Base-by-base conservation (phyloP, 2,329 filamentous ascomycete genomes). In the Aspergillus udagawae region DNA sequence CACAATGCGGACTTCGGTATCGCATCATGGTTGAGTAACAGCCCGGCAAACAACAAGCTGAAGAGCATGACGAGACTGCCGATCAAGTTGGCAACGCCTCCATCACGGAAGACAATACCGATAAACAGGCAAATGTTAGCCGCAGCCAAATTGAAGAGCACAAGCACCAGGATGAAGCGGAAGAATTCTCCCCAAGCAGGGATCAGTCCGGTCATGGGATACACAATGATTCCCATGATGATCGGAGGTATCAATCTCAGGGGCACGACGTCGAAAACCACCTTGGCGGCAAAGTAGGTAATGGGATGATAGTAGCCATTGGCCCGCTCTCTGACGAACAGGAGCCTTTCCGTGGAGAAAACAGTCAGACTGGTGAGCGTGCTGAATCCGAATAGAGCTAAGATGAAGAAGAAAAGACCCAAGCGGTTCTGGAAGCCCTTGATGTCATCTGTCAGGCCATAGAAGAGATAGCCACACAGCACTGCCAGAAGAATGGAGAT, bases 1-100 rank as follows among this genome's bases (percentile, higher is more conserved):
- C 94, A 99, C 60, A 92, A 76, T 2, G 93, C 90, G 1, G 90
- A 85, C 51, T 84, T 81, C 1, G 94, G 94, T 53, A 97, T 97
- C 29, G 91, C 92, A 72, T 97, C 87, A 71, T 96, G 92, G 74
- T 99, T 99, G 60, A 99, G 84, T 56, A 99, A 81, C 58, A 99
- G 86, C 56, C 94, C 94, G 0, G 92, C 93, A 73, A 99, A 97
- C 9, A 99, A 83, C 60, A 99, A 79, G 71, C 90, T 96, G 81
- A 99, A 99, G 8, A 99, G 82, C 94, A 99, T 99, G 52, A 97
- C 91, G 66, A 99, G 77, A 66, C 92, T 95, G 54, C 93, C 94
- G 58, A 99, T 90, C 61, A 99, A 75, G 73, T 95, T 97, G 52
- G 94, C 94, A 2, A 99, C 92, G 41, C 92, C 89, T 32, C 85